Evolutionary conservation across 192 early-diverging fungal genomes (phyloP).

Genomic region (Coemansia sp.): DNA sequence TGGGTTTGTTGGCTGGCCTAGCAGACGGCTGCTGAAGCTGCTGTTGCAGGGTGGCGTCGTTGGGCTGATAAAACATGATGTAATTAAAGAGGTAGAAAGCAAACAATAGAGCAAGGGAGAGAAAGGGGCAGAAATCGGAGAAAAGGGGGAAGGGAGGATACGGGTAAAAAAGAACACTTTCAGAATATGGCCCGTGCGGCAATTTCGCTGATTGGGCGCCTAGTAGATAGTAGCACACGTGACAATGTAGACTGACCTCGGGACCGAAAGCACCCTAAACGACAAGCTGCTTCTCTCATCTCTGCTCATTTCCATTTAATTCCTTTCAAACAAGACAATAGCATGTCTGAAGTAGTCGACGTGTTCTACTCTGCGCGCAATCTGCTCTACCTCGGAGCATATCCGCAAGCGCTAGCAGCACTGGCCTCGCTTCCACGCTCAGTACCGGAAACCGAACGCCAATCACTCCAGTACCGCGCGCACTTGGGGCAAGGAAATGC

Average conservation of each 20-base stretch:
- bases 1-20: slow-evolving; percentile 17
- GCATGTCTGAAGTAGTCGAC: slow-evolving; percentile 35
- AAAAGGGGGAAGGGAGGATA: background rate
- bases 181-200: no score
- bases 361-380: slow-evolving; percentile 66
- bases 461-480: slow-evolving; percentile 73
- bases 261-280: no score
- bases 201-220: slow-evolving; percentile 16
- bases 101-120: no score
- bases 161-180: no score
- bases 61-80: background rate
- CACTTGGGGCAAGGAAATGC: slow-evolving; percentile 74
- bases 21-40: background rate
- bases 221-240: no score
- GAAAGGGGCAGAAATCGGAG: no score
- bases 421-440: slow-evolving; percentile 31
- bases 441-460: slow-evolving; percentile 54
- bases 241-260: no score
- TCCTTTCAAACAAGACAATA: background rate
- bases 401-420: slow-evolving; percentile 66
- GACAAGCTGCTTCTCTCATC: background rate
- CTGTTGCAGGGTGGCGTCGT: background rate
- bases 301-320: background rate
- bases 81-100: no score
- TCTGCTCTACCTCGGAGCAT: slow-evolving; percentile 68